phyloP scores from a whole-genome alignment of 257 asterid species.

The Datura wrightii region DNA sequence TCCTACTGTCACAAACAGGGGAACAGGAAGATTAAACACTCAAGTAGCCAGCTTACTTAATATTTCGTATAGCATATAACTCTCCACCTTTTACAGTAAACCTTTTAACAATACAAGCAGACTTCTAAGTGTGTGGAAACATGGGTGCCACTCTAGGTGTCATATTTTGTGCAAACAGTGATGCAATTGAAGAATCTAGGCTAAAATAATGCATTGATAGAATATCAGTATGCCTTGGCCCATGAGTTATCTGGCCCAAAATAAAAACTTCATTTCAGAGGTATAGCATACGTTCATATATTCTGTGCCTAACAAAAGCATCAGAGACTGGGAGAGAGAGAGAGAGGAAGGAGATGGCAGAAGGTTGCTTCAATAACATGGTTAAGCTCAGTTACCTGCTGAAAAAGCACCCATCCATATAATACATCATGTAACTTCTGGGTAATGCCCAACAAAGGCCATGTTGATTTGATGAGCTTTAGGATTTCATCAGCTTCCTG shows the following conservation, averaged over 20 bases:
- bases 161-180: constrained; percentile 18
- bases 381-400: constrained; percentile 64
- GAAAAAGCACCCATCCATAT: constrained; percentile 90
- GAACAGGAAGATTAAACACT: constrained; percentile 11
- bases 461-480: constrained; percentile 72
- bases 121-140: neutral
- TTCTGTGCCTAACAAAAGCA: neutral
- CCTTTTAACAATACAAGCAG: neutral
- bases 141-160: neutral
- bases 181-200: constrained; percentile 3
- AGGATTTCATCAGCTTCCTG: constrained; percentile 92
- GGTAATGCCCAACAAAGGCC: constrained; percentile 92
- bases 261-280: neutral
- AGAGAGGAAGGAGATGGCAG: constrained; percentile 9
- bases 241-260: neutral
- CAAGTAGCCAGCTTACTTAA: neutral
- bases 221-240: constrained; percentile 13
- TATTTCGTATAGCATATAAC: neutral
- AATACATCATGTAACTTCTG: constrained; percentile 74
- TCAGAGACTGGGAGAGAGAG: neutral
- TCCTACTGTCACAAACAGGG: constrained; percentile 4
- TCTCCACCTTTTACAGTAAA: neutral
- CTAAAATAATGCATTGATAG: constrained; percentile 1
- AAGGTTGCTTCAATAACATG: constrained; percentile 15
- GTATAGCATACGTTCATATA: neutral